Base-by-base conservation (phyloP, 192 early-diverging fungal species). In the Mortierella hygrophila region DNA sequence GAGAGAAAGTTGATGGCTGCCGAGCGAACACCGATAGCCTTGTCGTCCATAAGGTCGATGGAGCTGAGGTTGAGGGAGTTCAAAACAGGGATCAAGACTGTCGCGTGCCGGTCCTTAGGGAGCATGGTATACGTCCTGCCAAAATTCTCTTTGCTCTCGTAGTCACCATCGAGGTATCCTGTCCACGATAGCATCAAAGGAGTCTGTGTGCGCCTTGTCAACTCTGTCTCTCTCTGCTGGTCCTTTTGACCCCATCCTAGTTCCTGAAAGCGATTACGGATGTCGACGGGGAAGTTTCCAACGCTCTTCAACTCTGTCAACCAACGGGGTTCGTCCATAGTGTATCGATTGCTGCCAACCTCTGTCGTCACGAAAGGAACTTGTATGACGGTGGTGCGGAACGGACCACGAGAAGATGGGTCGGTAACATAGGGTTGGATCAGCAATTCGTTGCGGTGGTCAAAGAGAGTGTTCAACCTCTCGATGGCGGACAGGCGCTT, bases 311-410 rank as follows among this genome's bases (percentile, higher is more conserved):
- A 70, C 71, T 92, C 89, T 23, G 85, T 83, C 72, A 89, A 83
- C 88, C 89, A 90, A 8, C 87, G 82, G 20, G 90, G 90, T 60
- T 93, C 92, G 35, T 92, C 90, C 78, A 90, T 82, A 4, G 89
- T 91, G 40, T 90, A 90, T 10, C 89, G 86, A 52, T 85, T 89
- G 82, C 78, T 90, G 10, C 92, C 92, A 5, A 93, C 70, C 49
- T 93, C 92, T 2, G 92, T 88, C 5, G 85, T 79, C 6, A 91
- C 89, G 72, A 90, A 93, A 3, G 92, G 90, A 10, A 90, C 90
- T 35, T 89, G 81, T 23, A 92, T 75, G 32, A 83, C 85, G 63
- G 85, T 82, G 18, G 75, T 77, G 23, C 90, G 90, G 68, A 93
- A 92, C 5, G 89, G 91, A 18, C 91, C 87, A 10, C 87, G 79